Evolutionary conservation across 139 green algal species (phyloP), one percentile per base, ranked within the genome.

Genomic region (Micractinium conductrix): DNA sequence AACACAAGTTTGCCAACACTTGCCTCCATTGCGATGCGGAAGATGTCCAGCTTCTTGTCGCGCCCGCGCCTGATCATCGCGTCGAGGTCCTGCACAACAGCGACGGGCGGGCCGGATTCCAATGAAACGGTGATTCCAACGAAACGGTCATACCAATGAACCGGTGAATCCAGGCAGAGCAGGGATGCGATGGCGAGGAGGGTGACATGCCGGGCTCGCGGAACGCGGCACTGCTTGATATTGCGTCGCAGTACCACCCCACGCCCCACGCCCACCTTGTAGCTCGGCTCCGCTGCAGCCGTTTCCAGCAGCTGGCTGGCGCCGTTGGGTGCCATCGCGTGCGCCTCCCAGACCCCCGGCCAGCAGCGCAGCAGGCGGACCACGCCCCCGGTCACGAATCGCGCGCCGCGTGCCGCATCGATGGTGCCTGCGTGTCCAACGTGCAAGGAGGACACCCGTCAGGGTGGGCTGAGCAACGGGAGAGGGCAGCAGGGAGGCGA

Each of bases 351-450:
- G 4, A 24, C 48, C 0, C 84, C 83, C 1, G 87, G 87, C 40
- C 69, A 90, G 14, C 33, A 14, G 17, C 86, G 70, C 81, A 87
- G 53, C 48, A 90, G 83, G n/a, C 89, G 80, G 58, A 92, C 24
- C 53, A 92, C 89, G 43, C 83, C 89, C 35, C 89, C 89, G 28
- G 26, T 87, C 53, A 68, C 82, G 50, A 92, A 92, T 4, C 89
- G 80, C 1, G 74, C 86, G 48, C 88, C 88, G 33, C 70, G 84
- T 30, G 86, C 74, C 0, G 80, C 74, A n/a, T 92, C 84, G 1
- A 92, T 55, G 37, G 78, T 89, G 58, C 87, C 86, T 83, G 78
- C 60, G 65, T 2, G 26, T 68, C n/a, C n/a, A n/a, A n/a, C n/a
- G n/a, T n/a, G n/a, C n/a, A n/a, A n/a, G n/a, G n/a, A n/a, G n/a